A percentile compares a stretch with the other conserved stretches of the same genome.
phyloP scores from a whole-genome alignment of 768 basidiomycete species.

The Mycena venus region DNA sequence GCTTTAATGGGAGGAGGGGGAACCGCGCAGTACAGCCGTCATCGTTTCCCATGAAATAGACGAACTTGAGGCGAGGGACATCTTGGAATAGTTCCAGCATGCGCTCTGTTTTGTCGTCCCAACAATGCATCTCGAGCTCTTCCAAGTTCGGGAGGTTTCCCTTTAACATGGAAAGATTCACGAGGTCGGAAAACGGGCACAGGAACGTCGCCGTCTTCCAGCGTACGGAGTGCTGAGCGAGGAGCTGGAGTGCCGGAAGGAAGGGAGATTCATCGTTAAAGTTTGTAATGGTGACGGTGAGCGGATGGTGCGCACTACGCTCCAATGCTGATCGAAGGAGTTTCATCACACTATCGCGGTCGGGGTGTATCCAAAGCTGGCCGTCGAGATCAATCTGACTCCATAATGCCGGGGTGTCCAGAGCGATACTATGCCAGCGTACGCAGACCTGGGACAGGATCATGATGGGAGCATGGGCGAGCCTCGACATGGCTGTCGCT shows the following conservation, averaged over 20 bases:
- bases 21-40: neutral
- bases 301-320: neutral
- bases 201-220: neutral
- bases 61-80: neutral
- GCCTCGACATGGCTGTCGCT: neutral
- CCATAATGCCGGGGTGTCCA: neutral
- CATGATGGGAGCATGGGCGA: neutral
- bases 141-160: neutral
- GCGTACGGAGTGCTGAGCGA: neutral
- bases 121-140: neutral
- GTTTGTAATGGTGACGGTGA: neutral
- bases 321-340: neutral
- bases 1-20: neutral
- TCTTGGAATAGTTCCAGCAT: neutral
- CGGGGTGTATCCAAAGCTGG: neutral
- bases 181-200: neutral
- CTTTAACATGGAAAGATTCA: neutral
- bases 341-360: neutral
- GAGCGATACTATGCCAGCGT: neutral
- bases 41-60: neutral
- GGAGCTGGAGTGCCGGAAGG: neutral
- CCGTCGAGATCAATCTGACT: neutral
- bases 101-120: too few species aligned
- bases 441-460: neutral
- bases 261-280: neutral